phyloP scores from a whole-genome alignment of 164 flowering plant genomes.

The Berberis thunbergii region DNA sequence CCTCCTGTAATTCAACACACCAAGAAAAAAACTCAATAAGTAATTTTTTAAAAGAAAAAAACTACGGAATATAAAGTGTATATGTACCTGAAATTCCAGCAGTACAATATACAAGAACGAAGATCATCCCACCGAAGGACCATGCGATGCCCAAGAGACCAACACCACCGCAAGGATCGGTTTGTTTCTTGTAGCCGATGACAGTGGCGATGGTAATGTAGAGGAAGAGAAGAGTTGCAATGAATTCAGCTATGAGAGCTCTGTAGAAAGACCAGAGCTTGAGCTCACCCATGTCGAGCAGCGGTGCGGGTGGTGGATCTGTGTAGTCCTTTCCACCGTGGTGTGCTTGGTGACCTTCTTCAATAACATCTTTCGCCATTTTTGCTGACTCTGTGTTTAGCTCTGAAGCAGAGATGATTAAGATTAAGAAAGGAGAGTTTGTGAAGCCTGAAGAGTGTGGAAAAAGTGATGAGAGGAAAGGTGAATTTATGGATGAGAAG shows the following conservation, averaged over 20 bases:
- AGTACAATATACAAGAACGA: conserved; percentile 39
- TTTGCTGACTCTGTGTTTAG: neutral
- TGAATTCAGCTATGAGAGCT: conserved; percentile 30
- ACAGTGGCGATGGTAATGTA: conserved; percentile 32
- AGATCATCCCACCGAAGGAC: conserved; percentile 44
- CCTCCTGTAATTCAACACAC: conserved; percentile 13
- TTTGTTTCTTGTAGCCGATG: conserved; percentile 24
- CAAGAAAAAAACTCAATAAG: neutral
- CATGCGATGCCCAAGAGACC: conserved; percentile 38
- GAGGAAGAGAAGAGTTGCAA: conserved; percentile 30
- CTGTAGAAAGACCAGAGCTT: conserved; percentile 36
- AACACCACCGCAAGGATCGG: conserved; percentile 21
- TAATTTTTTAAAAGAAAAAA: neutral
- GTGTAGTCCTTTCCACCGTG: conserved; percentile 27
- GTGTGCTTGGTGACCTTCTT: conserved; percentile 17
- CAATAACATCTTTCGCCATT: conserved; percentile 37
- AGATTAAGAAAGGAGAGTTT: neutral
- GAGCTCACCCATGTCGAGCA: conserved; percentile 28
- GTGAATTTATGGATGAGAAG: conserved; percentile 17
- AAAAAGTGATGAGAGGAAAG: neutral
- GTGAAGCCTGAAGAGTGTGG: neutral
- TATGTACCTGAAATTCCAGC: conserved; percentile 36
- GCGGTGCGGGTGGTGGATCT: conserved; percentile 42
- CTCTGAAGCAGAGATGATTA: neutral
- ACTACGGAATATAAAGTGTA: neutral